Base-by-base conservation (phyloP, 2,329 filamentous ascomycete genomes). In the Fusarium sterilihyphosum region DNA sequence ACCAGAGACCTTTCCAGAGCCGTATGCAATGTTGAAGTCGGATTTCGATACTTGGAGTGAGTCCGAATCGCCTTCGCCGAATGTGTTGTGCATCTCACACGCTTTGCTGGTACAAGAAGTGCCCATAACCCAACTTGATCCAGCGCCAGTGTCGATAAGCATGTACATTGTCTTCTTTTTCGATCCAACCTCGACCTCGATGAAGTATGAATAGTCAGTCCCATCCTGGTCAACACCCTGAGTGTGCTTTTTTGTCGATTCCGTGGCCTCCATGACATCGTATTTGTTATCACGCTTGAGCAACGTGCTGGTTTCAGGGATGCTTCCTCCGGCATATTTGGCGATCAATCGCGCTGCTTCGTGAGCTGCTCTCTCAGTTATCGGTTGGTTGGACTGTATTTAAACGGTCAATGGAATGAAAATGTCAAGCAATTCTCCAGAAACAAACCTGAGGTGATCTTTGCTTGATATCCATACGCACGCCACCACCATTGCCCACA, bases 81-180 rank as follows among this genome's bases (percentile, higher is more conserved):
- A 96, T 0, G 88, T 90, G 77, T 90, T 90, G 81, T 97, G 95
- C 74, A 86, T 85, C 37, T 83, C 80, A 81, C 95, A 98, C 9
- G 93, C 89, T 31, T 86, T 82, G 7, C 90, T 90, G 22, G 81
- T 86, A 84, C 95, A 98, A 62, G 87, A 84, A 22, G 90, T 85
- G 37, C 92, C 89, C 90, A 96, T 96, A 26, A 97, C 90, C 95
- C 95, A 98, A 18, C 92, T 94, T 66, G 93, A 94, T 29, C 89
- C 89, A 44, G 91, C 90, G 33, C 91, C 91, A 13, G 91, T 92
- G 79, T 93, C 91, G 65, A 92, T 83, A 33, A 92, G 85, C 87
- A 93, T 88, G 75, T 88, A 89, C 74, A 92, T 75, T 4, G 85
- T 80, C 73, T 88, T 89, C 47, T 82, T 81, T 20, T 84, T 81